Evolutionary conservation across 768 basidiomycete genomes (phyloP), one percentile per base, ranked within the genome.

Genomic region (Tricholoma bakamatsutake): DNA sequence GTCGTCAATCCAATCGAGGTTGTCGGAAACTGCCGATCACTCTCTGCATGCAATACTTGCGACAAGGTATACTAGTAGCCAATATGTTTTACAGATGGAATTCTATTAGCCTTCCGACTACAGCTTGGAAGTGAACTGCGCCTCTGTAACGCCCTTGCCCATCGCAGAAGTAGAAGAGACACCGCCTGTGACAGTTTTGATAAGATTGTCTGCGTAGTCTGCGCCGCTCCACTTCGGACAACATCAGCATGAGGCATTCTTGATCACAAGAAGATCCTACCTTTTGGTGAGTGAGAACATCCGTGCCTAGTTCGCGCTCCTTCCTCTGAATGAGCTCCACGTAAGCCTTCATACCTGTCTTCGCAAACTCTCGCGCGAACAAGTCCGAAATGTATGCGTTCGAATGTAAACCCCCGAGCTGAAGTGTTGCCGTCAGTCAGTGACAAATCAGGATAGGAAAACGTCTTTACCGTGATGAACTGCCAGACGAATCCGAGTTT

Each of bases 331-430:
- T 78, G 56, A 98, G 76, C 73, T 95, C 92, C 59, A 98, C 95
- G 67, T 98, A 99, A 1, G 97, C 97, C 71, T 98, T 94, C 97
- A 99, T 99, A 40, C 96, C 97, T 59, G 96, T 95, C 71, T 85
- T 87, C 35, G 93, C 88, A 68, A 84, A 98, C 52, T 88, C 80
- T 62, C 82, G 71, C 3, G 97, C 96, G 70, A 99, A 98, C 21
- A 88, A 73, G 68, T 98, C 94, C 62, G 87, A 92, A 68, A 98
- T 98, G 71, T 93, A 96, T 30, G 88, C 97, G 71, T 97, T 99
- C 57, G 95, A 96, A 69, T 99, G 97, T 42, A 99, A 79, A 55
- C 97, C 97, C 43, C 84, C 97, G 58, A 99, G 90, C 94, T 97
- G 66, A 2, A 58, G 48, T 24, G 21, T 34, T 39, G 17, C 43